Base-by-base conservation (phyloP, 352 stramenopile genomes). In the Globisporangium polare region DNA sequence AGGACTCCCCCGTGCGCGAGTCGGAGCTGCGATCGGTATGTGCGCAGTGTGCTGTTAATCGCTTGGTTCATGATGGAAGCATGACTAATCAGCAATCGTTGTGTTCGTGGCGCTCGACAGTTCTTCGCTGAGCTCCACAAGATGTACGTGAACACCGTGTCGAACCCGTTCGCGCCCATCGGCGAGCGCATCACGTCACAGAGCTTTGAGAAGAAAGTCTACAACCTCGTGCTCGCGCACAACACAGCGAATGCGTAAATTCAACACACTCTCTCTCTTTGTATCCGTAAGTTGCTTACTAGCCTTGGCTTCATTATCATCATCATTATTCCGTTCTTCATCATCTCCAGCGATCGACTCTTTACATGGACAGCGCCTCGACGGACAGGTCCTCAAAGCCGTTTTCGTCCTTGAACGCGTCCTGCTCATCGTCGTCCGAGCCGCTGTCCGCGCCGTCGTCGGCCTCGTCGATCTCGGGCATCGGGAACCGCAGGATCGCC, bases 381-480 rank as follows among this genome's bases (percentile, higher is more conserved):
- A 89, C 66, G 17, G 80, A 89, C 51, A 92, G 64, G 56, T 89
- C 79, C 39, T 80, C 79, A 12, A 89, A 63, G n/a, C 76, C 76
- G 53, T 69, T 80, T 41, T 80, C 71, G 26, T 76, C 68, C n/a
- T 68, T 52, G 12, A 42, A 49, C 6, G 56, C 63, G 0, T 77
- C 68, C 0, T 75, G 72, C 3, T 73, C 73, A 39, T 78, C 72
- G 43, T 82, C 73, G 15, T 79, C 73, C 47, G 54, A 65, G 6
- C 89, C 76, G 39, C 80, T 70, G 41, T 81, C 72, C 1, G 60
- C 67, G 26, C 69, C 78, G 42, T 77, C 71, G 58, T 98, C 93
- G 50, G 95, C 71, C 64, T 98, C 90, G 62, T 98, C 95, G 45
- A 98, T 89, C 74, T 98, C 95, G n/a, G 92, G 92, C 69, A 99